Evolutionary conservation across 2,329 filamentous ascomycete species (phyloP), one percentile per base, ranked within the genome.

Genomic region (Ramichloridium luteum): DNA sequence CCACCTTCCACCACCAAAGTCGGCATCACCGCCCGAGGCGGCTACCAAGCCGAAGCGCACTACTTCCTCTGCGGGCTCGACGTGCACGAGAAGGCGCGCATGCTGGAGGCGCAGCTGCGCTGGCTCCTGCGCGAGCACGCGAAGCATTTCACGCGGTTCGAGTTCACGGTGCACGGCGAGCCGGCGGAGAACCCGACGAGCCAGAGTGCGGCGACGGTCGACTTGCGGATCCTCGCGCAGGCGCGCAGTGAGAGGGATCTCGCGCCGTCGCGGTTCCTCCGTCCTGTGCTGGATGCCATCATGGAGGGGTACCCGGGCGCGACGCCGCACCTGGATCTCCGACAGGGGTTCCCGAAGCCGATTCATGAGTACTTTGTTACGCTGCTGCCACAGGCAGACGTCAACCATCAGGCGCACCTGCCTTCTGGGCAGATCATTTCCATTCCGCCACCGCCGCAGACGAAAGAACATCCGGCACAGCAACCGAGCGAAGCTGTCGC

Each of bases 1-100:
- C 65, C 66, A 3, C 65, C 65, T 4, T 54, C 62, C 5, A 69
- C 65, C 0, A 69, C 64, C 8, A 70, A 69, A 45, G 53, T 63
- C 12, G 64, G 62, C 11, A 47, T 68, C 32, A 64, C 62, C 2
- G 62, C 60, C 1, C 49, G 48, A 13, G 62, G 61, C 6, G 63
- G 63, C 20, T 65, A 59, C 41, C 60, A 66, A 45, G 62, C 62
- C 6, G 62, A 67, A 42, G 48, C 54, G 2, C 54, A 54, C 26
- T 65, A 56, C 44, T 66, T 59, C 42, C 49, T 65, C 6, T 55
- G 54, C 4, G 65, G 59, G 4, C 56, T 60, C 15, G 59, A 65
- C 47, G 59, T 65, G 35, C 39, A 54, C 27, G 56, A 55, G 27
- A 68, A 69, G 45, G 60, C 57, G 2, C 48, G 55, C n/a, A 60